Base-by-base conservation (phyloP, 2,329 filamentous ascomycete species). In the Pestalotiopsis sp. region DNA sequence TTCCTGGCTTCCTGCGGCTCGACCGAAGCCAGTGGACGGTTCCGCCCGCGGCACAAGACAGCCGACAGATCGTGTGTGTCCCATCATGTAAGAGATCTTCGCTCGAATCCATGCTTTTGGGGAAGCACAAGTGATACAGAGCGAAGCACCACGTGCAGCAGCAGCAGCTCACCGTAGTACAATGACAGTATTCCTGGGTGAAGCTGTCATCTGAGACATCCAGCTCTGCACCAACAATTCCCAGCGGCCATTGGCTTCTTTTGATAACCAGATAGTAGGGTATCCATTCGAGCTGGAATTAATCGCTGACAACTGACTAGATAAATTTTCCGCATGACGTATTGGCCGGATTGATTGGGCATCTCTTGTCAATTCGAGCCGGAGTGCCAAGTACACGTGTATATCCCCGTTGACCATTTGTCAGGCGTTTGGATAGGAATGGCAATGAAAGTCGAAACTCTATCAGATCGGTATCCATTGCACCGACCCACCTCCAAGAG, bases 401-500 rank as follows among this genome's bases (percentile, higher is more conserved):
- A n/a, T 52, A 26, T 13, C 26, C 17, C 30, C 30, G 22, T 38
- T 62, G 17, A 17, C 30, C 38, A 62, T 35, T 35, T 59, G 56
- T 26, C 17, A 17, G 35, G 22, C 24, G 10, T 24, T 26, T 26
- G 56, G 30, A 38, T 20, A 13, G 30, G 30, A 40, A 22, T 39
- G 30, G 61, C 14, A 30, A 64, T 64, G 61, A 64, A 44, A n/a
- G 35, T 35, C 22, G 26, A 61, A 61, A 61, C 58, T 61, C 22
- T 64, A 64, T 64, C 61, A 64, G 39, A 52, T 48, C 61, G 40
- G 61, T n/a, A 22, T 44, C 61, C 39, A 48, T 44, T 52, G 20
- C 39, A 39, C 61, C 61, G 61, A 39, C 61, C 39, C 61, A 35
- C 38, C 61, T 48, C 13, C n/a, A 24, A 13, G n/a, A 22, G 26